These are phyloP conservation scores for Triticum dicoccoides DNA, from an alignment of 176 grass and related monocot genomes.

Conservation along the genomic window DNA sequence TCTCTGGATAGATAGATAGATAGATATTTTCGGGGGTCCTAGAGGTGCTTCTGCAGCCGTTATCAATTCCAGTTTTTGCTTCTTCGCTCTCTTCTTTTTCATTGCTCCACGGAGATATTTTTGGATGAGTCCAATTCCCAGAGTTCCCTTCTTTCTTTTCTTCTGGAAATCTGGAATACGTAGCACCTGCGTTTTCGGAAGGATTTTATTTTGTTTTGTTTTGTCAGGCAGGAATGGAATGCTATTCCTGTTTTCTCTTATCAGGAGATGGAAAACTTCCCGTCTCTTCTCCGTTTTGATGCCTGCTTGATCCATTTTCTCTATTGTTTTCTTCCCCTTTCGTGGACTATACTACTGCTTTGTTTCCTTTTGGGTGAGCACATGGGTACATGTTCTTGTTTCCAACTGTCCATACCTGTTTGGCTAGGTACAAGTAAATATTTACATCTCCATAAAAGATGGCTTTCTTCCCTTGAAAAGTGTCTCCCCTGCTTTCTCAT, in stretches of 20 bases:
- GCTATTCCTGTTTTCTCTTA: background rate
- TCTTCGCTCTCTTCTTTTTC: background rate
- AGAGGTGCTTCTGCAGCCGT: background rate
- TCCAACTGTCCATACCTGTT: conserved; percentile 34
- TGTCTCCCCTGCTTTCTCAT: background rate
- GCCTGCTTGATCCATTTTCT: conserved; percentile 15
- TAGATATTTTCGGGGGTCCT: conserved; percentile 2
- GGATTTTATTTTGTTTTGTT: background rate
- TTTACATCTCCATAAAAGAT: background rate
- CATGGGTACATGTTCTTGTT: conserved; percentile 44
- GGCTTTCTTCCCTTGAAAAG: background rate
- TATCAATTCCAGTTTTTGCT: conserved; percentile 37
- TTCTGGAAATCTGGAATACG: conserved; percentile 7
- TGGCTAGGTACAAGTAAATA: conserved; percentile 18
- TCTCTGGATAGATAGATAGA: background rate
- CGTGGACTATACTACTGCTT: background rate
- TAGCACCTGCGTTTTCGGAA: background rate
- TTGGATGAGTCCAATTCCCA: background rate
- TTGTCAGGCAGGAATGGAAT: background rate
- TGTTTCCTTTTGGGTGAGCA: conserved; percentile 33
- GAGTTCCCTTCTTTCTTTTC: background rate
- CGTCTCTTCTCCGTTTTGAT: background rate
- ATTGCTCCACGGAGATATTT: background rate
- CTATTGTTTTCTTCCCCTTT: background rate
- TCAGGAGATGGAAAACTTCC: background rate